Percentiles rank a stretch among this genome's conserved stretches.
These are phyloP conservation scores for Otatea glauca DNA, from an alignment of 176 grass and related monocot species.

Conservation along the genomic window DNA sequence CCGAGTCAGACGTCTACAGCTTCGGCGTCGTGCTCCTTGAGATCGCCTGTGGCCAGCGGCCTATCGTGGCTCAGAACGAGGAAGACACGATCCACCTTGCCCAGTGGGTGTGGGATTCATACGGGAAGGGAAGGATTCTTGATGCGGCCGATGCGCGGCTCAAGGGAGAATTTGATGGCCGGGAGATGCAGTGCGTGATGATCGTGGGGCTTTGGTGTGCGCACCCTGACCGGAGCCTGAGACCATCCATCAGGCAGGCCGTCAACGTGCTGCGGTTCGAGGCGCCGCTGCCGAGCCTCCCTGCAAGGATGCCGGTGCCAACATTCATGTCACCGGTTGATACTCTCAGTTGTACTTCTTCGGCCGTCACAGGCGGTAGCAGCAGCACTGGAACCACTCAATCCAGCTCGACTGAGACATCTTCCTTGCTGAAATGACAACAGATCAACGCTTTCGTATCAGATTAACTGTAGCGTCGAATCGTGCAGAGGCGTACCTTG, in stretches of 20 bases:
- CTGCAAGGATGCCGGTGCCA: constrained; percentile 38
- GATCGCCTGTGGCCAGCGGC: constrained; percentile 37
- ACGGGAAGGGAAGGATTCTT: constrained; percentile 28
- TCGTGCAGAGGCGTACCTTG: background rate
- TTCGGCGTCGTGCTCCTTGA: constrained; percentile 56
- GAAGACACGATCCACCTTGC: background rate
- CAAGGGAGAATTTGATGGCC: background rate
- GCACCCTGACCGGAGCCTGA: constrained; percentile 32
- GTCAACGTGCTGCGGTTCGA: constrained; percentile 35
- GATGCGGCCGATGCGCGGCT: constrained; percentile 39
- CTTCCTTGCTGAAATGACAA: too few species aligned
- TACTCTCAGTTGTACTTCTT: constrained; percentile 10
- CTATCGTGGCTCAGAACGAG: background rate
- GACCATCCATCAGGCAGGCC: constrained; percentile 53
- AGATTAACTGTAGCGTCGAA: too few species aligned
- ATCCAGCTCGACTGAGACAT: too few species aligned
- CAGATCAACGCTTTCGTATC: too few species aligned
- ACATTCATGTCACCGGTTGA: constrained; percentile 20
- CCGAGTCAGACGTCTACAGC: constrained; percentile 52
- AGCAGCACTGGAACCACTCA: background rate
- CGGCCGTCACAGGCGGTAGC: background rate
- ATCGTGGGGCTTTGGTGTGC: constrained; percentile 56
- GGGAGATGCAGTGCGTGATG: constrained; percentile 51
- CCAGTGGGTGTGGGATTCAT: constrained; percentile 35
- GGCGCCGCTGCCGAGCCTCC: constrained; percentile 23